These are phyloP conservation scores for Cystobasidium sp. DNA, from an alignment of 1,284 basidiomycete genomes.

Conservation along the genomic window DNA sequence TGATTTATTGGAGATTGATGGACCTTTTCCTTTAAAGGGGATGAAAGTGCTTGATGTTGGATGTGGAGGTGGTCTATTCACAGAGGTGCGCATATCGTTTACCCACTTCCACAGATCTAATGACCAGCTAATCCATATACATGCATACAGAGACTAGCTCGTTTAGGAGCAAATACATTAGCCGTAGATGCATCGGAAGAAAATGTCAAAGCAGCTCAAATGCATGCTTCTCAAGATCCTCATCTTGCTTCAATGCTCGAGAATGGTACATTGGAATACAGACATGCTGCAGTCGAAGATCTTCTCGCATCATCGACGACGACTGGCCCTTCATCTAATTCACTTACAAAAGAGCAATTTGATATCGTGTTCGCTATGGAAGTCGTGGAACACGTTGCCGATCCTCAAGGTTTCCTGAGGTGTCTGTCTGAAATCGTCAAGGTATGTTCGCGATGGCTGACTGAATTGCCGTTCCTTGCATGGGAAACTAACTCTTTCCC, in stretches of 20 bases:
- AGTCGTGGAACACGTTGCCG: constrained; percentile 95
- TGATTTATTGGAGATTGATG: constrained; percentile 53
- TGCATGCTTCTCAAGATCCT: constrained; percentile 82
- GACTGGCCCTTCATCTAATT: neutral
- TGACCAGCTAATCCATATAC: neutral
- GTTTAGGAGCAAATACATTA: constrained; percentile 81
- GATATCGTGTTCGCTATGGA: constrained; percentile 98
- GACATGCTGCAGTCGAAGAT: constrained; percentile 78
- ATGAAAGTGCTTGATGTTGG: constrained; percentile 82
- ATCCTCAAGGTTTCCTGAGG: constrained; percentile 80
- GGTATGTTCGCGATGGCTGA: constrained; percentile 60
- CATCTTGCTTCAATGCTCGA: constrained; percentile 8
- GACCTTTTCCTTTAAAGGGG: constrained; percentile 61
- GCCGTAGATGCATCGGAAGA: constrained; percentile 88
- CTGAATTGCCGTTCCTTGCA: neutral
- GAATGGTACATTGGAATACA: constrained; percentile 63
- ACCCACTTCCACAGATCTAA: neutral
- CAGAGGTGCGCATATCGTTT: constrained; percentile 68
- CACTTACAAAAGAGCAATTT: constrained; percentile 64
- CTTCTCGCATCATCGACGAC: constrained; percentile 60
- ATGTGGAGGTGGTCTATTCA: constrained; percentile 91
- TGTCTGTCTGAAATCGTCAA: constrained; percentile 83
- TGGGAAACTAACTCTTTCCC: neutral
- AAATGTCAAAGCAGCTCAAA: constrained; percentile 83
- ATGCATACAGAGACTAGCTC: constrained; percentile 71